Evolutionary conservation across 192 early-diverging fungal genomes (phyloP), one percentile per base, ranked within the genome.

Genomic region (Coemansia sp.): DNA sequence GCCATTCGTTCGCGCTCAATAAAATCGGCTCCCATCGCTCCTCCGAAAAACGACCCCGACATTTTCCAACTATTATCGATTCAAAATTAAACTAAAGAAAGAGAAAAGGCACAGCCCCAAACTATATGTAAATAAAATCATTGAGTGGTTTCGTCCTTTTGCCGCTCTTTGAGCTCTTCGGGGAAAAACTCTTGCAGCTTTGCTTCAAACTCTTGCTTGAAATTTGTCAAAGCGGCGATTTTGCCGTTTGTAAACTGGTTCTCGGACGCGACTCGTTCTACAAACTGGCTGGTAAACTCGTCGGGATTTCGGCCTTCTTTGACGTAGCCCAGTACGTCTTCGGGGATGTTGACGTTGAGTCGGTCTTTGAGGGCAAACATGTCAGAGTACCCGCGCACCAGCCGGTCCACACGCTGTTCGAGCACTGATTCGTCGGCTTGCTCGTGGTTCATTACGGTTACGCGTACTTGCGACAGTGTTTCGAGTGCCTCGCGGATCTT

Each of bases 231-330:
- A 5, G 75, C 75, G 3, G 75, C 49, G 17, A 79, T 81, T 67
- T 81, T 81, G 51, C 73, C 73, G 26, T 81, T 71, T 7, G 78
- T 75, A 24, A 81, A 81, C 67, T 81, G 78, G 64, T 76, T 74
- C 61, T 81, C 78, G 10, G 73, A 70, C 5, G 73, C 73, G 15
- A 81, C 63, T n/a, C 73, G 68, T 56, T 81, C 78, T 53, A 67
- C 69, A 40, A 81, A 81, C 67, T 76, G 63, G 56, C 70, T 75
- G n/a, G 78, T 81, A 50, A 81, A 81, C 50, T 71, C 73, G 52
- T 81, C 73, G 2, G 78, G 78, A 31, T 81, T 81, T 10, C 73
- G 64, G 8, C 69, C 73, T 26, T 76, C 71, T 46, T 71, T 66
- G 23, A 81, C 68, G 47, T 66, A 68, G 7, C 61, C 59, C 49